phyloP scores from a whole-genome alignment of 192 early-diverging fungal species.

The Linnemannia exigua region DNA sequence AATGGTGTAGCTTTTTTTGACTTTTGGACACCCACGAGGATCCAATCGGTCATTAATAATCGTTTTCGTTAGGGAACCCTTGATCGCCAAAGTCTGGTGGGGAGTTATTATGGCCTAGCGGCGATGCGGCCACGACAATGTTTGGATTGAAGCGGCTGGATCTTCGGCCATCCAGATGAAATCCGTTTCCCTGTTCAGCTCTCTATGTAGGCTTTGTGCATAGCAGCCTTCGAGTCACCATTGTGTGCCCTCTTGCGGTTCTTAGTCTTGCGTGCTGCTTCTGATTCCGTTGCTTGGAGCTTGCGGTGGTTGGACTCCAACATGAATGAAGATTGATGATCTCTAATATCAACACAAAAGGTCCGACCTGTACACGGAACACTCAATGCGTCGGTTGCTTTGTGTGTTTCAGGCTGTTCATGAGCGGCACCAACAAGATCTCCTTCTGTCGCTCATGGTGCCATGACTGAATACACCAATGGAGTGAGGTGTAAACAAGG shows the following conservation, averaged over 20 bases:
- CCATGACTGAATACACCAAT: conserved; percentile 7
- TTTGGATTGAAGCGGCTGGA: no score
- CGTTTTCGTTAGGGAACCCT: no score
- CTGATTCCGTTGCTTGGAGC: neutral
- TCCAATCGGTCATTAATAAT: no score
- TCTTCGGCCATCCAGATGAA: no score
- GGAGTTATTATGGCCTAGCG: no score
- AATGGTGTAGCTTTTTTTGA: no score
- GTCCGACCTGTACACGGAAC: conserved; percentile 10
- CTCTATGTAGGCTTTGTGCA: neutral
- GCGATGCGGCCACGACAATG: no score
- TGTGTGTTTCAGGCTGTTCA: conserved; percentile 6
- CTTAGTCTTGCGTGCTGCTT: conserved; percentile 11
- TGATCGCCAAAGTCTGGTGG: no score
- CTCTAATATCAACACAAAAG: conserved; percentile 7
- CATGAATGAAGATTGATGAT: conserved; percentile 6
- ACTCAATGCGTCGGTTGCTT: conserved; percentile 18
- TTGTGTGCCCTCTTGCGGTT: conserved; percentile 9
- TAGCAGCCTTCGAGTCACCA: conserved; percentile 9
- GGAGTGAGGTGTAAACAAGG: neutral
- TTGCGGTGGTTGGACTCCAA: conserved; percentile 6
- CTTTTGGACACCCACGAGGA: no score
- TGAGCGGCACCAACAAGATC: conserved; percentile 5
- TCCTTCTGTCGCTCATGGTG: conserved; percentile 10
- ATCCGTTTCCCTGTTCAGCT: neutral